Evolutionary conservation across 495 filamentous ascomycete species (phyloP), one percentile per base, ranked within the genome.

Genomic region (Talaromyces borbonicus): DNA sequence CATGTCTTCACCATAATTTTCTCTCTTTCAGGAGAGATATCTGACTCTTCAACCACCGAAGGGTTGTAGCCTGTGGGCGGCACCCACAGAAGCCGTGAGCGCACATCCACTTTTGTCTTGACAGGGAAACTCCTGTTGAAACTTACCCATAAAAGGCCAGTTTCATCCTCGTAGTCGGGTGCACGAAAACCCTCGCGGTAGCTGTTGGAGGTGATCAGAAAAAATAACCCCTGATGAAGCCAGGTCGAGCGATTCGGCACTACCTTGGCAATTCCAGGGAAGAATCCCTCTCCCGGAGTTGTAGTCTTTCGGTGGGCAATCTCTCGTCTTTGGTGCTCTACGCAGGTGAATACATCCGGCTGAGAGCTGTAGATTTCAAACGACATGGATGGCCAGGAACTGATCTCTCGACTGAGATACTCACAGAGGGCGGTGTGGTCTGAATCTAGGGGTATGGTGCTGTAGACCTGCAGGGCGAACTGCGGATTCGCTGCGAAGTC

Each of bases 341-440:
- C 46, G 15, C 53, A 58, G 35, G 50, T 47, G 23, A 53, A 58
- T 16, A 24, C 42, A 30, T 58, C 53, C 4, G 56, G 49, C 33
- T 43, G 56, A 24, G 47, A 52, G 23, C 50, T 47, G 31, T 58
- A 58, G 29, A 58, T 54, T 14, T 58, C 53, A 40, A 58, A 58
- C 24, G 46, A 39, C 14, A 52, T 52, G 26, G 32, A 20, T 0
- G 46, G 16, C 14, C 49, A 47, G 3, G 50, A 46, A 48, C 48
- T 12, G 49, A 56, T 2, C 5, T 49, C 6, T 48, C 20, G 31
- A 46, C 39, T n/a, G 0, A 58, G 56, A 48, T 58, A 58, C 1
- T 26, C 20, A 9, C 51, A 49, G 14, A 58, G 51, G 8, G 19
- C 5, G n/a, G 35, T n/a, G 19, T 58, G 56, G 48, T 58, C 56